Evolutionary conservation across 257 asterid species (phyloP), one percentile per base, ranked within the genome.

Genomic region (Penstemon barbatus): DNA sequence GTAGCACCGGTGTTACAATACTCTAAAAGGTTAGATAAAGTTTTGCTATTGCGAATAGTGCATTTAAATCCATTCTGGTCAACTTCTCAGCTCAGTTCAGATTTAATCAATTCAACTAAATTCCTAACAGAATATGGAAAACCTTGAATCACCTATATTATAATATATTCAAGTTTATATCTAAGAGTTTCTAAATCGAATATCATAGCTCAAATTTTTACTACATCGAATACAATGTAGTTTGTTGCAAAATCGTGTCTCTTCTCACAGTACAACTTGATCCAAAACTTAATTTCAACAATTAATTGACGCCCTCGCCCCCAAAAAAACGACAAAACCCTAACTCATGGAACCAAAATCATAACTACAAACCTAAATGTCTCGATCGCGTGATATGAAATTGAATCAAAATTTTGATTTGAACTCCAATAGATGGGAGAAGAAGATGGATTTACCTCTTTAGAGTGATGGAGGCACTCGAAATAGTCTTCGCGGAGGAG

Each of bases 401-500:
- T 41, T 40, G 62, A 73, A 65, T 45, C 69, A 60, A 5, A 19
- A 10, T 7, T 8, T 25, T 44, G 19, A 54, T 13, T 52, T 3
- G 8, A 19, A 51, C 7, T 4, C 15, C 33, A 63, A 9, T 1
- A 2, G 48, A 46, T 61, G 46, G 48, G n/a, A 8, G 33, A 9
- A 44, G 19, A 15, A 71, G n/a, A 7, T 8, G 61, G n/a, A 63
- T 7, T 11, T 57, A 81, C 99, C 99, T 93, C 99, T 82, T 93
- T 93, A 15, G 99, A 84, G 73, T 93, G 99, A 71, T 93, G 97
- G 70, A 93, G 99, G 71, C 99, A 93, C 81, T 93, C 99, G 57
- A 93, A 79, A 77, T 93, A 93, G 74, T 93, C 99, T 84, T 93
- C 99, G 54, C 99, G 87, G 65, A 93, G 95, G 69, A 93, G 94